Evolutionary conservation across 2,329 filamentous ascomycete species (phyloP), one percentile per base, ranked within the genome.

Genomic region (Moelleriella libera): DNA sequence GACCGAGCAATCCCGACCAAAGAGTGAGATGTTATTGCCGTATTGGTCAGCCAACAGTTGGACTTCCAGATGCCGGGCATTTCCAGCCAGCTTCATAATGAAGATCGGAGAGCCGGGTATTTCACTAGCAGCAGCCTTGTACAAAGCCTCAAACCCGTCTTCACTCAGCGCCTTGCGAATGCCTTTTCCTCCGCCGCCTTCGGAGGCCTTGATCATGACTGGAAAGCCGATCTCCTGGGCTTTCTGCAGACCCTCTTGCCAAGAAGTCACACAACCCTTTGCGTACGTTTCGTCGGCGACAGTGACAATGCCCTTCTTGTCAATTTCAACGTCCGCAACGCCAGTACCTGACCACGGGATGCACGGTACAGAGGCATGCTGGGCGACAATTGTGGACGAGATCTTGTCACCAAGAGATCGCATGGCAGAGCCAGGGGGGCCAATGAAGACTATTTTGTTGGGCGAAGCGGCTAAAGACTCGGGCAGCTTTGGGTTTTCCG

Each of bases 201-300:
- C 92, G 3, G 92, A 97, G n/a, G 92, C 92, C 75, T 98, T 98
- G 66, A 98, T 88, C 92, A 98, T 98, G 73, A 98, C 85, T 12
- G 92, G 92, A 72, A 98, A 98, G 55, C 92, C 92, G 64, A 98
- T 98, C 61, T 87, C 77, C 64, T 78, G 81, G 50, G 92, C 92
- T 61, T 85, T 88, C 60, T 78, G 71, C 45, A 98, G 77, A 68
- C 90, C 92, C 68, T 98, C 88, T 67, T 95, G 73, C 67, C 88
- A 88, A 28, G 85, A 88, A 62, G 79, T 79, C 44, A 94, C 92
- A 66, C 92, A 98, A 53, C 92, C 92, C 68, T 89, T 85, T 58
- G 82, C 76, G 67, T 98, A 98, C 50, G 94, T 62, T 5, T 88
- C 71, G 47, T 95, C 88, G 41, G 79, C 75, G 50, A 98, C 92